Evolutionary conservation across 306 rosid species (phyloP).

Genomic region (Dryas alaskensis): DNA sequence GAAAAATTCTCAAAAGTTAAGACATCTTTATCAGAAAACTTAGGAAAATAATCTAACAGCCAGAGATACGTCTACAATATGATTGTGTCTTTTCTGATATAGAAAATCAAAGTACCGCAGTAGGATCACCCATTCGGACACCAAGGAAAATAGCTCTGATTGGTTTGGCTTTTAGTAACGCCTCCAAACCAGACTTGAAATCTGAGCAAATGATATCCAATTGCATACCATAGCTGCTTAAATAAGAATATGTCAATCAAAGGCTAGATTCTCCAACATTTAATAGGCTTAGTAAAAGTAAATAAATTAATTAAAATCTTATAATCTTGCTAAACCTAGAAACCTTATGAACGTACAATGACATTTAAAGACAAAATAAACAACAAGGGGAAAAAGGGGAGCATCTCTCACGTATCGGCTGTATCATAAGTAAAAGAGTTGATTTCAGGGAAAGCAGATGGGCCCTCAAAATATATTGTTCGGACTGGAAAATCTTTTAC

Average conservation of each 20-base stretch:
- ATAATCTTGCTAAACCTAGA: conserved; percentile 7
- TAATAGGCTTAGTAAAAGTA: conserved; percentile 2
- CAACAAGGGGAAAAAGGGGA: conserved; percentile 23
- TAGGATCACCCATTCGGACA: conserved; percentile 95
- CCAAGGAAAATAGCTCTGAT: conserved; percentile 93
- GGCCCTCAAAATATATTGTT: conserved; percentile 86
- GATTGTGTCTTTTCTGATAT: conserved; percentile 8
- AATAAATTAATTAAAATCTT: not conserved
- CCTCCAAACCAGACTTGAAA: conserved; percentile 94
- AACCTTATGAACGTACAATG: conserved; percentile 10
- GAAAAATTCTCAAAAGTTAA: conserved; percentile 6
- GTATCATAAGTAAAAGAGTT: conserved; percentile 78
- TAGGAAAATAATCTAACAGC: conserved; percentile 1
- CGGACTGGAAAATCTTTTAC: conserved; percentile 63
- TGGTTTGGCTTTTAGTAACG: conserved; percentile 68
- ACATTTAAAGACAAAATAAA: conserved; percentile 12
- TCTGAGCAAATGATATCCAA: conserved; percentile 74
- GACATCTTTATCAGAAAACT: not conserved
- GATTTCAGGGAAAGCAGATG: conserved; percentile 77
- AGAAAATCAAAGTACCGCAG: conserved; percentile 65
- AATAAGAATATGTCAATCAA: conserved; percentile 25
- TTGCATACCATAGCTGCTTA: conserved; percentile 81
- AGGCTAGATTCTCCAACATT: conserved; percentile 15
- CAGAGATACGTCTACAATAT: conserved; percentile 15
- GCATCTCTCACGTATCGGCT: conserved; percentile 62